These are phyloP conservation scores for Debaryomyces tyrocola DNA, from an alignment of 805 yeast genomes.

Conservation along the genomic window DNA sequence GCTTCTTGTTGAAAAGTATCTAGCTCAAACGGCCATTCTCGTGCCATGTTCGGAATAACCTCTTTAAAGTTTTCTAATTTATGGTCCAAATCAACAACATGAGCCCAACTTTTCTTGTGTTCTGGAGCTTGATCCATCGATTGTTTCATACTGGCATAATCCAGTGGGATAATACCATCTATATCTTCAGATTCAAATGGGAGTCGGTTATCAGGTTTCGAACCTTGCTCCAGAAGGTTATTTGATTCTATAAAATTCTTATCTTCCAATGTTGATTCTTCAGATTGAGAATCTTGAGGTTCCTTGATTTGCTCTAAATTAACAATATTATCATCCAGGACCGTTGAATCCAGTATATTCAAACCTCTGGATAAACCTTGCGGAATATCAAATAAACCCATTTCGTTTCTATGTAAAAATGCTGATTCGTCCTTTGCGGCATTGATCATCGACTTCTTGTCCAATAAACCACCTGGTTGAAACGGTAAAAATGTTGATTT, in stretches of 20 bases:
- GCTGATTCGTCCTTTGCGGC: constrained; percentile 31
- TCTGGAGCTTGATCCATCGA: constrained; percentile 23
- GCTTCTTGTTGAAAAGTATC: constrained; percentile 98
- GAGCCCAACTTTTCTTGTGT: constrained; percentile 81
- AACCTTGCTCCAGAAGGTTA: neutral
- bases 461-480: constrained; percentile 79
- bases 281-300: constrained; percentile 13
- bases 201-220: neutral
- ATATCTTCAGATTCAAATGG: constrained; percentile 45
- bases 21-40: constrained; percentile 91
- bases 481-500: constrained; percentile 78
- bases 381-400: constrained; percentile 79
- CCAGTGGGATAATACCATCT: constrained; percentile 42
- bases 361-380: constrained; percentile 82
- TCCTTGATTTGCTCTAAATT: constrained; percentile 13
- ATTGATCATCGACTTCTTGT: constrained; percentile 15
- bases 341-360: constrained; percentile 15
- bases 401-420: constrained; percentile 59
- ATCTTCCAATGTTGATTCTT: constrained; percentile 6
- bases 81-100: constrained; percentile 84
- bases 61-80: constrained; percentile 81
- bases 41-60: constrained; percentile 88
- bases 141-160: constrained; percentile 24
- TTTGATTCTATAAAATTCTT: neutral
- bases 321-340: constrained; percentile 7